Evolutionary conservation across 176 grass and related monocot genomes (phyloP).

Genomic region (Eleusine coracana): DNA sequence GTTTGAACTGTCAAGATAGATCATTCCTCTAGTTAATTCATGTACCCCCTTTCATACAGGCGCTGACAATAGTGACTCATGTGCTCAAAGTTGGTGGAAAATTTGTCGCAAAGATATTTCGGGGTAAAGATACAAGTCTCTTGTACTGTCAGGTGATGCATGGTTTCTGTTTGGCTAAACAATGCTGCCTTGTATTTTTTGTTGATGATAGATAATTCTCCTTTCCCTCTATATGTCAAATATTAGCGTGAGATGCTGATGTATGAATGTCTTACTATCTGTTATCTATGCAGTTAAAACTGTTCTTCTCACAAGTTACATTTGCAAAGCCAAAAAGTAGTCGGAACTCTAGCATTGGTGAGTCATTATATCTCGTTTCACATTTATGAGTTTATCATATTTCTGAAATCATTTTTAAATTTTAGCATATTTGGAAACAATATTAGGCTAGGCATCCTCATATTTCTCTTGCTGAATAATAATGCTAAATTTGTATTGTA

Average conservation of each 20-base stretch:
- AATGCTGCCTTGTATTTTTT: not conserved
- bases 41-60: conserved; percentile 55
- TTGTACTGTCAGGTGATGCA: conserved; percentile 77
- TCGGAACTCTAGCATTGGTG: conserved; percentile 92
- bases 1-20: conserved; percentile 11
- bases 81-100: conserved; percentile 92
- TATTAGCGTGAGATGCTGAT: not conserved
- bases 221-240: not conserved
- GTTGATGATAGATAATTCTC: not conserved
- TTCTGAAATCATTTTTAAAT: not conserved
- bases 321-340: conserved; percentile 94
- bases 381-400: not conserved
- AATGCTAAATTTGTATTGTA: not conserved
- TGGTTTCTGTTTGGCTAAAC: not conserved
- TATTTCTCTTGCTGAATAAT: not conserved
- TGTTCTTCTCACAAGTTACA: conserved; percentile 94
- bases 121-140: conserved; percentile 96
- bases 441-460: not conserved
- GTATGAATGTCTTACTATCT: not conserved
- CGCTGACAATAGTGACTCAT: conserved; percentile 88
- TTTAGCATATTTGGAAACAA: not conserved
- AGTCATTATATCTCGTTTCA: conserved; percentile 10
- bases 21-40: conserved; percentile 35
- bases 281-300: conserved; percentile 62
- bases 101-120: conserved; percentile 94